Evolutionary conservation across 495 filamentous ascomycete genomes (phyloP).

Genomic region (Copromyces sp.): DNA sequence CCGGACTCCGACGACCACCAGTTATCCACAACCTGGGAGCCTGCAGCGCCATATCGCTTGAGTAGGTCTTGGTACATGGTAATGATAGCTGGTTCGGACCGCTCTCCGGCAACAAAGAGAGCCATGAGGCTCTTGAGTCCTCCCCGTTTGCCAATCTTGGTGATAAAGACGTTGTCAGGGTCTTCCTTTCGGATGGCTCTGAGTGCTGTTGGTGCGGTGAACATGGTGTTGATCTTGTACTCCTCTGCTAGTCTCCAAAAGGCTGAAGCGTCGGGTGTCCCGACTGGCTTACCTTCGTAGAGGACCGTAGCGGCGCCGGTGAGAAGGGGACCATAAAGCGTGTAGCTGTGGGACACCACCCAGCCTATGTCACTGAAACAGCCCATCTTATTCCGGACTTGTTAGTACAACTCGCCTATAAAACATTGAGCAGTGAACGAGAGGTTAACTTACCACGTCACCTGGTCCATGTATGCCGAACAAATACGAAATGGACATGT

Average conservation of each 20-base stretch:
- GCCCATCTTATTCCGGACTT: conserved; percentile 10
- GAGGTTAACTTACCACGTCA: conserved; percentile 45
- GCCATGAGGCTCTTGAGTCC: conserved; percentile 59
- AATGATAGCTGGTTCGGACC: conserved; percentile 81
- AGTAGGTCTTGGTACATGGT: conserved; percentile 67
- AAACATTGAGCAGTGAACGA: not conserved
- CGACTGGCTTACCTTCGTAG: conserved; percentile 87
- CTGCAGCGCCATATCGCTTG: conserved; percentile 46
- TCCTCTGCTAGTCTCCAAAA: conserved; percentile 84
- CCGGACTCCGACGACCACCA: conserved; percentile 96
- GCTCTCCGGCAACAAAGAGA: conserved; percentile 80
- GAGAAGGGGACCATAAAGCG: conserved; percentile 68
- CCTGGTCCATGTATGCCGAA: conserved; percentile 72
- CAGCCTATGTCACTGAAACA: conserved; percentile 64
- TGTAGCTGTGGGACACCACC: conserved; percentile 80
- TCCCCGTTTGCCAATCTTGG: conserved; percentile 47
- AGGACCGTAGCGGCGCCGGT: conserved; percentile 78
- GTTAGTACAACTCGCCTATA: not conserved
- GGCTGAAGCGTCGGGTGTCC: conserved; percentile 75
- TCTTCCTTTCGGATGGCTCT: conserved; percentile 82
- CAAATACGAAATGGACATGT: conserved; percentile 65
- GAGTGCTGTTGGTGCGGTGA: conserved; percentile 78
- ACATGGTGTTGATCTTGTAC: conserved; percentile 73
- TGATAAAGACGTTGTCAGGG: conserved; percentile 56
- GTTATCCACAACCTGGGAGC: conserved; percentile 73